Base-by-base conservation (phyloP, 768 basidiomycete genomes). In the Trichaptum fuscoviolaceum region DNA sequence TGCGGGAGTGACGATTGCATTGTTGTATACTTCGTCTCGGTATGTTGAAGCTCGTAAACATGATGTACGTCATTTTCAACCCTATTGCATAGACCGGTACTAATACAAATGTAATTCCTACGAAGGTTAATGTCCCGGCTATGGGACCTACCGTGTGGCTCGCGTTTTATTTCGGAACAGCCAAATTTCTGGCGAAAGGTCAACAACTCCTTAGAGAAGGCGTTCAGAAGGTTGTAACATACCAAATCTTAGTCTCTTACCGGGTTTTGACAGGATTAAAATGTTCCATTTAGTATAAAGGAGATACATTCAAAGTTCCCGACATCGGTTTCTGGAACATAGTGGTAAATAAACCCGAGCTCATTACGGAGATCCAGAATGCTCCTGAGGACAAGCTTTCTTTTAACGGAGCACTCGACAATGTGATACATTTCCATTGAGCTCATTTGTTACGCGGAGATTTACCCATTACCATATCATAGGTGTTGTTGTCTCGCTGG, bases 381-480 rank as follows among this genome's bases (percentile, higher is more conserved):
- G 67, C 72, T 4, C 69, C 70, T 18, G 73, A 73, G 63, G 72
- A 73, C 20, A 67, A 66, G 10, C 57, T 73, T 17, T 73, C 69
- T 18, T 63, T 67, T 12, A 35, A 36, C 25, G 68, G 63, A 20
- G 20, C 64, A 4, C 35, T 65, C 2, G 27, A 62, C 7, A 52
- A 65, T 12, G 58, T 66, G 57, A 12, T 27, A n/a, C 12, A 34
- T n/a, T 3, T 26, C 36, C n/a, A 34, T 7, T 42, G 1, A 10
- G 12, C 25, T 35, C 6, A 15, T 10, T 26, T 35, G 7, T 15
- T 23, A 60, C 17, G 24, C 18, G 30, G 10, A 42, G 58, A 67
- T 20, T 35, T 18, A 23, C 18, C 23, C 34, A 42, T 57, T 23
- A 34, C 17, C 35, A 52, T 67, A 6, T 26, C 12, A n/a, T 18